A percentile compares a stretch with the other conserved stretches of the same genome.
Evolutionary conservation across 768 basidiomycete species (phyloP).

Genomic region (Punctularia strigosozonata): DNA sequence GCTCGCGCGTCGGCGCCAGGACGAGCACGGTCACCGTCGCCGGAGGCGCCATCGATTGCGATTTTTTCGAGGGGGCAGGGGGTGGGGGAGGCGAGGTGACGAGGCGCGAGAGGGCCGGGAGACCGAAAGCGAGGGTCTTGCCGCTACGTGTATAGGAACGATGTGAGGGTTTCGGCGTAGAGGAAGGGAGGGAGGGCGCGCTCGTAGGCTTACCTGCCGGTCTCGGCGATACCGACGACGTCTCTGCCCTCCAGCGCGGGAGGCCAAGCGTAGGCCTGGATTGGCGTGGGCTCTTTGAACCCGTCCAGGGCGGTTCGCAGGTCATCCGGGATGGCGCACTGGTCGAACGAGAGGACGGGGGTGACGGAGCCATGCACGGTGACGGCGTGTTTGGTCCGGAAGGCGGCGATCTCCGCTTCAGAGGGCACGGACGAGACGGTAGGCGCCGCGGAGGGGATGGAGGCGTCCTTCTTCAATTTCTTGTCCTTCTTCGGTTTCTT

Average conservation of each 20-base stretch:
- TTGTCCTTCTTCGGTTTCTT: background rate
- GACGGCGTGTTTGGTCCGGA: slow-evolving; percentile 61
- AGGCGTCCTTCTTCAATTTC: too few species aligned
- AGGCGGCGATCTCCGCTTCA: slow-evolving; percentile 41
- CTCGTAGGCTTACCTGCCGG: slow-evolving; percentile 77
- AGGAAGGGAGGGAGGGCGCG: background rate
- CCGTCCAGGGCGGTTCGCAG: slow-evolving; percentile 51
- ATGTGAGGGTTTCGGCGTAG: slow-evolving; percentile 1
- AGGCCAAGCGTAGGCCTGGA: slow-evolving; percentile 94
- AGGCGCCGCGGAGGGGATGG: too few species aligned
- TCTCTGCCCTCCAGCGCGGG: slow-evolving; percentile 72
- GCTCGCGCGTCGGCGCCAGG: slow-evolving; percentile 89
- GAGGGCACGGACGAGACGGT: slow-evolving; percentile 17
- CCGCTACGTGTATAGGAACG: slow-evolving; percentile 38
- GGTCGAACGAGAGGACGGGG: slow-evolving; percentile 67
- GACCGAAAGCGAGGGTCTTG: slow-evolving; percentile 92
- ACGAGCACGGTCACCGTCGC: slow-evolving; percentile 56
- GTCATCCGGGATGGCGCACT: slow-evolving; percentile 52
- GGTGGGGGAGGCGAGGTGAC: too few species aligned
- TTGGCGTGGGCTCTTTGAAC: slow-evolving; percentile 87
- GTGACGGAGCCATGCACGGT: slow-evolving; percentile 53
- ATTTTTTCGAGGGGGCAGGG: slow-evolving; percentile 19
- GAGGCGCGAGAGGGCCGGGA: slow-evolving; percentile 74
- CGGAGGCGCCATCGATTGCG: slow-evolving; percentile 15
- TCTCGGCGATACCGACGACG: slow-evolving; percentile 94